These are phyloP conservation scores for Coniochaeta sp. DNA, from an alignment of 2,329 filamentous ascomycete genomes.

Conservation along the genomic window DNA sequence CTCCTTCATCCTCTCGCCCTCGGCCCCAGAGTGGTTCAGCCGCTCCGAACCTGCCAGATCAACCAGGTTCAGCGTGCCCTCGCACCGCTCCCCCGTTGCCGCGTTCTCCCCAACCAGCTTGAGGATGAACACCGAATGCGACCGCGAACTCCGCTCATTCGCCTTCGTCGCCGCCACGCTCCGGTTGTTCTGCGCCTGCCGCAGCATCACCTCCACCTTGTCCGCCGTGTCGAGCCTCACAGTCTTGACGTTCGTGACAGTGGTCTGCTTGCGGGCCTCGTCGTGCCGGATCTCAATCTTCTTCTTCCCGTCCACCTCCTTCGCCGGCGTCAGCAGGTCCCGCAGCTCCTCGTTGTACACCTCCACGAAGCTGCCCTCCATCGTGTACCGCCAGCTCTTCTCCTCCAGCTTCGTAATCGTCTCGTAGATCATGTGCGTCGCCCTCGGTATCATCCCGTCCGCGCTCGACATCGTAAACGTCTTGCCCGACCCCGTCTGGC, in stretches of 20 bases:
- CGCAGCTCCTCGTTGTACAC: conserved; percentile 98
- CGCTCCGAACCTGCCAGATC: conserved; percentile 92
- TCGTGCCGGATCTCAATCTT: conserved; percentile 90
- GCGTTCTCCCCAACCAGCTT: conserved; percentile 65
- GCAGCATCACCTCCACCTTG: conserved; percentile 72
- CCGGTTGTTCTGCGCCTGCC: conserved; percentile 74
- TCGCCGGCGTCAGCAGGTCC: conserved; percentile 62
- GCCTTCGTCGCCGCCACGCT: conserved; percentile 95
- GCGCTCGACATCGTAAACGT: conserved; percentile 89
- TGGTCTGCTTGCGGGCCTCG: conserved; percentile 70
- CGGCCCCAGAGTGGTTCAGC: conserved; percentile 76
- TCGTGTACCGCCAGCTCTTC: conserved; percentile 89
- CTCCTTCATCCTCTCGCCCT: conserved; percentile 82
- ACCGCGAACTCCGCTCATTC: conserved; percentile 89
- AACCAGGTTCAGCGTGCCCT: conserved; percentile 91
- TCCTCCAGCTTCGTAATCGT: conserved; percentile 76
- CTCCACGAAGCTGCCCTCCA: conserved; percentile 93
- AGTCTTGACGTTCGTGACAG: conserved; percentile 70
- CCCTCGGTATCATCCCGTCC: conserved; percentile 92
- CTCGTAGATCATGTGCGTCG: conserved; percentile 88
- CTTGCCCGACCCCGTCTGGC: conserved; percentile 94
- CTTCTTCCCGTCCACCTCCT: conserved; percentile 66
- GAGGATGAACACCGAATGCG: conserved; percentile 93
- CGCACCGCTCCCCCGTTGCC: conserved; percentile 74
- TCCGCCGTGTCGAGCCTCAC: conserved; percentile 71